Evolutionary conservation across 2,329 filamentous ascomycete species (phyloP).

Genomic region (Fusarium denticulatum): DNA sequence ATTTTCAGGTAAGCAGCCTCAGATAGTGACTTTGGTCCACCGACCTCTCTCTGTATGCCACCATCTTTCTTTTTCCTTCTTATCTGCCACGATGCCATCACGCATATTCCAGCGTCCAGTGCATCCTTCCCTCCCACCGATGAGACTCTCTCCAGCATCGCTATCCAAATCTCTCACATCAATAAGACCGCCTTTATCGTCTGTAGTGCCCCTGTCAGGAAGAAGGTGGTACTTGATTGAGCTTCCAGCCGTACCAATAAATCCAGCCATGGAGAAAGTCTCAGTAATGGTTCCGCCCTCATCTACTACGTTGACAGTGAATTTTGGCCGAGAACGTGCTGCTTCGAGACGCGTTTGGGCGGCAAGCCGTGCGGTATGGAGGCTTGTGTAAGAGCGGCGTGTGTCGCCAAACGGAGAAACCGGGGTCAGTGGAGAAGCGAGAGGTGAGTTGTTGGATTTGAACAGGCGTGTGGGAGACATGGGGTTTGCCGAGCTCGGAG

Average conservation of each 20-base stretch:
- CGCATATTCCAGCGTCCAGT: slow-evolving; percentile 59
- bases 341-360: slow-evolving; percentile 73
- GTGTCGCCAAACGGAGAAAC: slow-evolving; percentile 20
- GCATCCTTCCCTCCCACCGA: slow-evolving; percentile 53
- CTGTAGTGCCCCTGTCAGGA: slow-evolving; percentile 65
- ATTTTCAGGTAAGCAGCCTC: neutral
- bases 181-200: slow-evolving; percentile 66
- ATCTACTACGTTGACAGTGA: slow-evolving; percentile 67
- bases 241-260: slow-evolving; percentile 68
- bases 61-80: slow-evolving; percentile 61
- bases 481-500: slow-evolving; percentile 36
- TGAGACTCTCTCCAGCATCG: slow-evolving; percentile 58
- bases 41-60: slow-evolving; percentile 61
- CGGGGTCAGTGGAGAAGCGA: slow-evolving; percentile 37
- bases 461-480: slow-evolving; percentile 43
- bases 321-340: slow-evolving; percentile 63
- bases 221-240: slow-evolving; percentile 68
- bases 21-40: slow-evolving; percentile 49
- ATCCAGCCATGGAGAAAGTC: slow-evolving; percentile 66
- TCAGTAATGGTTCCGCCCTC: slow-evolving; percentile 63
- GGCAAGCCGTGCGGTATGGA: slow-evolving; percentile 64
- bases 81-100: slow-evolving; percentile 52
- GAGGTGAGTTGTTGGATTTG: slow-evolving; percentile 49
- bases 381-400: slow-evolving; percentile 54
- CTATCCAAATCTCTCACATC: slow-evolving; percentile 61